Conservation (phyloP, 164 flowering plant genomes). For the Magnolia changhungtana region DNA sequence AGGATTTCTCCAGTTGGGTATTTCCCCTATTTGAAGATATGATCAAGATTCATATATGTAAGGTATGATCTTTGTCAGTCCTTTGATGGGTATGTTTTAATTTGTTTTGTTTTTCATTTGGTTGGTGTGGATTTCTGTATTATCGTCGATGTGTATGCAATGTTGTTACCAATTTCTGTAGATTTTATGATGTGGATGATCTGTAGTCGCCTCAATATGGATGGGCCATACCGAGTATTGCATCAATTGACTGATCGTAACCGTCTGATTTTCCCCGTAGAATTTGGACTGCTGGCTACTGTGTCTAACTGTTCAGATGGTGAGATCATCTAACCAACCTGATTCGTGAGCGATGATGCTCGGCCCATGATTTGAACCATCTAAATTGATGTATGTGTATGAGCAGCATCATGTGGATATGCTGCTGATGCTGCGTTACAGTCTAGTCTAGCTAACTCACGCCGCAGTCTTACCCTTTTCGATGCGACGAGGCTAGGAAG, state of each 20-base stretch:
- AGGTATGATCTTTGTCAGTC: conserved; percentile 18
- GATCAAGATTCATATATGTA: conserved; percentile 18
- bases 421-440: too few species aligned
- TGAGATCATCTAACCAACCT: neutral
- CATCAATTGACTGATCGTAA: too few species aligned
- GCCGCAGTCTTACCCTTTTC: too few species aligned
- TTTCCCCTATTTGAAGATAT: conserved; percentile 17
- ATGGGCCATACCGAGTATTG: too few species aligned
- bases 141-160: neutral
- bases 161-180: neutral
- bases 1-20: conserved; percentile 23
- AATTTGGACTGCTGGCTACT: neutral
- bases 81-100: neutral
- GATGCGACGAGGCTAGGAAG: neutral
- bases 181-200: neutral
- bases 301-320: neutral
- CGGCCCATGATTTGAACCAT: too few species aligned
- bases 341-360: neutral
- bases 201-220: too few species aligned
- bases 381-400: too few species aligned
- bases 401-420: too few species aligned
- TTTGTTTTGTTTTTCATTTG: neutral
- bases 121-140: conserved; percentile 9
- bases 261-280: neutral
- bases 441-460: too few species aligned